Evolutionary conservation across 371 early-diverging fungal genomes (phyloP), one percentile per base, ranked within the genome.

Genomic region (Blakeslea trispora): DNA sequence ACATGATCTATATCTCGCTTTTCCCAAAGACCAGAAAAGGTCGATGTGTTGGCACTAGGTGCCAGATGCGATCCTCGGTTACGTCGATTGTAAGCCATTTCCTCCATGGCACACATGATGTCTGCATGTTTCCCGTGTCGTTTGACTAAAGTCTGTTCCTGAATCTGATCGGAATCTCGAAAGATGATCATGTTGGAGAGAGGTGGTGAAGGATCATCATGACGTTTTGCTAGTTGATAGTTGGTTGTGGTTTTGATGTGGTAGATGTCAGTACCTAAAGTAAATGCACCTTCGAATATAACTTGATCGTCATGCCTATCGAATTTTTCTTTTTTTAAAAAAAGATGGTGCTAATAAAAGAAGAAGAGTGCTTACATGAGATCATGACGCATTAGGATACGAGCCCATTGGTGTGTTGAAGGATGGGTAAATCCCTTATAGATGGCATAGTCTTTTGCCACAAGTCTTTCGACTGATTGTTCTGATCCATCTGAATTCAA

Each of bases 211-310:
- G 89, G 86, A 63, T 91, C 92, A 18, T 77, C 82, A 3, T 59
- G 45, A 5, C 82, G 76, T 60, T 83, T 86, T 5, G 79, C 72
- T 10, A 74, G 57, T 40, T 75, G 70, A 56, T 86, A 91, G 19
- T 79, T 74, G 8, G 66, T 52, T 2, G 74, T 74, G 9, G 89
- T 81, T 41, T 83, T 84, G 45, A 91, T 78, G 63, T 85, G 83
- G 59, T 83, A 85, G 11, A 84, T 76, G 48, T 88, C 89, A 1
- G 72, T 82, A 24, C 68, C 53, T 0, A 74, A 59, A 35, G 64
- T 61, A 54, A 90, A 91, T 22, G 81, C 76, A 1, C 91, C 92
- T 57, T 89, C 82, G 32, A 91, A 61, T 3, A 82, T 64, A 22
- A 14, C 14, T 6, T 4, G 2, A 14, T 10, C 14, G 2, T 37